Conservation (phyloP, 73 alveolate species). For the Durusdinium trenchii region DNA sequence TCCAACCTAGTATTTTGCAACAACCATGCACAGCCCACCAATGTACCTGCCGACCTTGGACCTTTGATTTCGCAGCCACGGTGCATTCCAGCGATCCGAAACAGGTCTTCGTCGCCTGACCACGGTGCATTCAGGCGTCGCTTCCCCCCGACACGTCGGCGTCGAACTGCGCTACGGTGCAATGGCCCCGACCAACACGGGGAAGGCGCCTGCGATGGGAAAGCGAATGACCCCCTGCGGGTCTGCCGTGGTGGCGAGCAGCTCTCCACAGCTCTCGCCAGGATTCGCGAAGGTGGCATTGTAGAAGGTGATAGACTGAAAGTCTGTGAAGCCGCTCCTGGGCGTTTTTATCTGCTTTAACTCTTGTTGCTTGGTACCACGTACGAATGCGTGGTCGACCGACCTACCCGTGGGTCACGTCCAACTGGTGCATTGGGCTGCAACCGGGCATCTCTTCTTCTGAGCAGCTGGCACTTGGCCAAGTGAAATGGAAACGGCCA, state of each 20-base stretch:
- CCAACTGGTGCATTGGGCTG: neutral
- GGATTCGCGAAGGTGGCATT: slow-evolving; percentile 84
- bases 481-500: slow-evolving; percentile 57
- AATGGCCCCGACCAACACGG: neutral
- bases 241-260: slow-evolving; percentile 56
- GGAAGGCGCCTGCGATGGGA: slow-evolving; percentile 15
- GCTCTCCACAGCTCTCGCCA: slow-evolving; percentile 51
- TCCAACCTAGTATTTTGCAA: too few relatives aligned
- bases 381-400: neutral
- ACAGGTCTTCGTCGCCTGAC: slow-evolving; percentile 55
- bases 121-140: too few relatives aligned
- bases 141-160: neutral
- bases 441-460: slow-evolving; percentile 56
- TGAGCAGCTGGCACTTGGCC: slow-evolving; percentile 64
- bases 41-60: too few relatives aligned
- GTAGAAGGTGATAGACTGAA: slow-evolving; percentile 82
- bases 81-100: slow-evolving; percentile 65
- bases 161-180: neutral
- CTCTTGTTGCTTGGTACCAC: neutral
- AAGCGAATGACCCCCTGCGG: slow-evolving; percentile 34
- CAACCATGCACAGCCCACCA: too few relatives aligned
- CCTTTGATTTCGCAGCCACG: neutral
- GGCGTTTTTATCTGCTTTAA: neutral
- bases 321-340: slow-evolving; percentile 94
- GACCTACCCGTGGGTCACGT: neutral